These are phyloP conservation scores for Saururus chinensis DNA, from an alignment of 164 flowering plant genomes.

Conservation along the genomic window DNA sequence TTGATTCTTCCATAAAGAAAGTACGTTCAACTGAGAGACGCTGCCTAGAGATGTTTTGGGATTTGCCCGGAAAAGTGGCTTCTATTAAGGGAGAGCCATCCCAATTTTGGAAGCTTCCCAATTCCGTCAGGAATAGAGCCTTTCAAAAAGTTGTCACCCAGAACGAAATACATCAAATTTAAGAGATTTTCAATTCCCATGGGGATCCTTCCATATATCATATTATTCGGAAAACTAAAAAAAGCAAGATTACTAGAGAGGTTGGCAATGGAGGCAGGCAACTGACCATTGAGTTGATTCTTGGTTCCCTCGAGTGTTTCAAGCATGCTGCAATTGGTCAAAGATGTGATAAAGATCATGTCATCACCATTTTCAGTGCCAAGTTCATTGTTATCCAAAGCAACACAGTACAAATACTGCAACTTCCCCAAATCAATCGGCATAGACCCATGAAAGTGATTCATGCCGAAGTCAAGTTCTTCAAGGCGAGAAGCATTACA, in stretches of 20 bases:
- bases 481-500: conserved; percentile 24
- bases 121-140: background rate
- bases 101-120: too few species aligned
- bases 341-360: too few species aligned
- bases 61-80: too few species aligned
- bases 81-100: background rate
- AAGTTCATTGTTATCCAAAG: background rate
- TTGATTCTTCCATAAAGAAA: too few species aligned
- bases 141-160: too few species aligned
- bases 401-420: background rate
- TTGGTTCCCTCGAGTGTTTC: conserved; percentile 21
- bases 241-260: conserved; percentile 19
- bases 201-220: too few species aligned
- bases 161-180: too few species aligned
- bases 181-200: too few species aligned
- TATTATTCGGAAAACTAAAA: too few species aligned
- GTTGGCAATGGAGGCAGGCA: conserved; percentile 40
- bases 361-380: conserved; percentile 7
- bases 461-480: conserved; percentile 21
- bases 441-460: conserved; percentile 9
- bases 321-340: too few species aligned
- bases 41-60: background rate
- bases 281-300: conserved; percentile 29
- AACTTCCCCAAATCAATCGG: too few species aligned
- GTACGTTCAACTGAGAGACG: conserved; percentile 1